These are phyloP conservation scores for Pterocarpus santalinus DNA, from an alignment of 306 rosid species.

Conservation along the genomic window DNA sequence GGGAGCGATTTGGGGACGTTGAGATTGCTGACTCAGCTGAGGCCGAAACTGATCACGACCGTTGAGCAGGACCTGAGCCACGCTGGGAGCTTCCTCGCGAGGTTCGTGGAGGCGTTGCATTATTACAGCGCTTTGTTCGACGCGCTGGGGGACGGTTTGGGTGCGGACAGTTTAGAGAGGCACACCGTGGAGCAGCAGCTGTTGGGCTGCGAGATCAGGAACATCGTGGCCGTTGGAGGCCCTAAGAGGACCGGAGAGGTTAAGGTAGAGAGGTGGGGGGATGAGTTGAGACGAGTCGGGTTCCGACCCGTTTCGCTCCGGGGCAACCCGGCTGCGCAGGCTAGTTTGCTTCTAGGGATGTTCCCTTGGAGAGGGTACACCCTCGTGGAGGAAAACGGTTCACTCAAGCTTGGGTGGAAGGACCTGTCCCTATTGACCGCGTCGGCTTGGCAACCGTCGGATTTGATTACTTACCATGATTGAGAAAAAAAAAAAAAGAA, in stretches of 20 bases:
- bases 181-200: slow-evolving; percentile 96
- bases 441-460: slow-evolving; percentile 96
- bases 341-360: slow-evolving; percentile 85
- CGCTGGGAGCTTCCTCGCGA: slow-evolving; percentile 78
- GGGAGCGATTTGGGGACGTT: slow-evolving; percentile 89
- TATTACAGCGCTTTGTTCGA: slow-evolving; percentile 99
- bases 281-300: slow-evolving; percentile 81
- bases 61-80: slow-evolving; percentile 97
- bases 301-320: slow-evolving; percentile 72
- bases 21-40: slow-evolving; percentile 61
- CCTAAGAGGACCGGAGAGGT: slow-evolving; percentile 94
- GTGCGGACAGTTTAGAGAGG: slow-evolving; percentile 74
- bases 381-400: slow-evolving; percentile 84
- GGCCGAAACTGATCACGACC: slow-evolving; percentile 84
- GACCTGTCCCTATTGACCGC: slow-evolving; percentile 88
- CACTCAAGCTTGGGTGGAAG: slow-evolving; percentile 94
- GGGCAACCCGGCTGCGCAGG: slow-evolving; percentile 98
- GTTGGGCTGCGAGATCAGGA: slow-evolving; percentile 90
- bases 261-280: slow-evolving; percentile 87
- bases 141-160: slow-evolving; percentile 90
- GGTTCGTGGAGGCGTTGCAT: slow-evolving; percentile 98
- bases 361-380: slow-evolving; percentile 98
- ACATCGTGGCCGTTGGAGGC: slow-evolving; percentile 94
- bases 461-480: slow-evolving; percentile 46
- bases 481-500: background rate